Evolutionary conservation across 1,284 basidiomycete species (phyloP), one percentile per base, ranked within the genome.

Genomic region (Ustilago esculenta): DNA sequence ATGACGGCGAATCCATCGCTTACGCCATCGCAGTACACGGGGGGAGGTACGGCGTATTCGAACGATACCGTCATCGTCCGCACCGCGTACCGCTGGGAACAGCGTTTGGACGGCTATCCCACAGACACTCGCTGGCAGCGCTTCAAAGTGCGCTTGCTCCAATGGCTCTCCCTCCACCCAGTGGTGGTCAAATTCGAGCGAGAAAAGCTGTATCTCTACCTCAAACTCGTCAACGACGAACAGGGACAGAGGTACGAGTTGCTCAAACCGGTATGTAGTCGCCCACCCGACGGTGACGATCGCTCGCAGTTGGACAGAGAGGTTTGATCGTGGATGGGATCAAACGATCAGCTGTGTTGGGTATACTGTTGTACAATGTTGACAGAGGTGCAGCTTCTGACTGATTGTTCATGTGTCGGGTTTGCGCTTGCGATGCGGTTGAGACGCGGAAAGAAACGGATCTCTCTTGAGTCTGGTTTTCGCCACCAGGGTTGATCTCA

Each of bases 31-130:
- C 63, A 61, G 17, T 61, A 88, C 12, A 90, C 89, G 2, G 89
- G 89, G 0, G 87, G 85, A 6, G 90, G 90, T 0, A 91, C 90
- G 1, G 87, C 90, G 73, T 87, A 90, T 64, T 87, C 90, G 72
- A 87, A 87, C 64, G 81, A 83, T 1, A 85, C 84, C 37, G 64
- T 72, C 37, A 40, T 70, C 32, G 70, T 66, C n/a, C 65, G 73
- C 21, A 44, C 49, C 3, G 69, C 69, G 11, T 72, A 72, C 23
- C 27, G 50, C 11, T 75, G 73, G 73, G 73, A 75, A 39, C 60
- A 66, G 43, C 39, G 65, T 4, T 41, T 75, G 47, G 46, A 54
- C 42, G 65, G 57, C 0, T 45, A 57, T 10, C 37, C 47, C 2
- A 59, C 57, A 14, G 54, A 63, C 10, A 71, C 69, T 1, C 15